Conservation (phyloP, 441 rosid species). For the Syzygium malaccense region DNA sequence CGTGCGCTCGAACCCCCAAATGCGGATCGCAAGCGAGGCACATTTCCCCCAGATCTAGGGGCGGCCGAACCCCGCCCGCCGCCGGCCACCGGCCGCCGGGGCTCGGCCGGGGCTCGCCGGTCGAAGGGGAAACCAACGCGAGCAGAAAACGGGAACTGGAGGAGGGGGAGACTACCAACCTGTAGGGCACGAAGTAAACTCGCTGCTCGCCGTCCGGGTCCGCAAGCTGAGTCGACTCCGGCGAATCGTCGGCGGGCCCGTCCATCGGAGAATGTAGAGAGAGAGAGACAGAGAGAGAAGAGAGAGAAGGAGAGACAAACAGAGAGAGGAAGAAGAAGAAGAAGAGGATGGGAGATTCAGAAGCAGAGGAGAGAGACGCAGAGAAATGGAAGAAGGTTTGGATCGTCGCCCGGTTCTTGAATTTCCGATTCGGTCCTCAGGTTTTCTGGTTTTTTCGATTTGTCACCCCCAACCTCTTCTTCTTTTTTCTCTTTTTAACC, state of each 20-base stretch:
- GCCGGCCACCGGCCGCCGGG: not conserved
- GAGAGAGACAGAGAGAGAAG: not conserved
- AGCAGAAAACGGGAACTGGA: not conserved
- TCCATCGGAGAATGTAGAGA: slow-evolving; percentile 21
- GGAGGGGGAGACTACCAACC: slow-evolving; percentile 29
- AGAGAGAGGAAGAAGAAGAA: not conserved
- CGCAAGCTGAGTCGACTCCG: slow-evolving; percentile 49
- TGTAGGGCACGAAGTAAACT: slow-evolving; percentile 84
- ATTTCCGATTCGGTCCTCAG: not conserved
- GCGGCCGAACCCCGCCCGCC: not conserved
- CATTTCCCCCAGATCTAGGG: not conserved
- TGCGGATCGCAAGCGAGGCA: not conserved
- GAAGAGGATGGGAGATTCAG: not conserved
- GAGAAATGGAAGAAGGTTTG: not conserved
- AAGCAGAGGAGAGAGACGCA: not conserved
- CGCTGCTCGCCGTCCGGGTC: slow-evolving; percentile 72
- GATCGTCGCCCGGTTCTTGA: not conserved
- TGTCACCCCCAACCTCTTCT: not conserved
- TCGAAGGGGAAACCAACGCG: not conserved
- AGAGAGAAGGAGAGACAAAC: not conserved
- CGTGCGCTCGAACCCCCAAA: not conserved
- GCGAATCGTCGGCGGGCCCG: slow-evolving; percentile 30
- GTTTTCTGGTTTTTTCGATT: not conserved
- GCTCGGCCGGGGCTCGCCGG: not conserved
- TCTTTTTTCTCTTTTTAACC: not conserved